Percentiles rank a stretch among this genome's conserved stretches.
Evolutionary conservation across 2,329 filamentous ascomycete species (phyloP).

Genomic region (Podosphaera xanthii): DNA sequence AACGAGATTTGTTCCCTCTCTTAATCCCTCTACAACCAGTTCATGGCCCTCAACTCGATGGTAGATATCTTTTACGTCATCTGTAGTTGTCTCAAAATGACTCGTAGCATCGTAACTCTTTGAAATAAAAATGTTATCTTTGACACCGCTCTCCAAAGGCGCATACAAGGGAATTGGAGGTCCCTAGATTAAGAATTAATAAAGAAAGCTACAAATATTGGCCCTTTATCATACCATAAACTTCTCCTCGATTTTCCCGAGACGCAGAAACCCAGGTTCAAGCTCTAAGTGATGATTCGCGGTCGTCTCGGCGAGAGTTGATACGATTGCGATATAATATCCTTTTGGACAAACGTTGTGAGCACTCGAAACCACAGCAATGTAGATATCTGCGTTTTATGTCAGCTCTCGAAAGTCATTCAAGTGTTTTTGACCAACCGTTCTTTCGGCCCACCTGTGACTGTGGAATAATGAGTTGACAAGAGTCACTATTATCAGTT

Average conservation of each 20-base stretch:
- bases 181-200: slow-evolving; percentile 23
- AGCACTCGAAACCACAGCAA: slow-evolving; percentile 81
- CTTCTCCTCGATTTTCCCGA: slow-evolving; percentile 86
- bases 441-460: slow-evolving; percentile 93
- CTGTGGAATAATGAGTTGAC: slow-evolving; percentile 93
- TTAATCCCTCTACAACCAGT: slow-evolving; percentile 41
- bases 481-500: slow-evolving; percentile 71
- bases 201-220: neutral
- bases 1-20: slow-evolving; percentile 43
- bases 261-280: slow-evolving; percentile 71
- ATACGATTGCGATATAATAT: slow-evolving; percentile 97
- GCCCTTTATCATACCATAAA: slow-evolving; percentile 47
- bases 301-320: slow-evolving; percentile 77
- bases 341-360: slow-evolving; percentile 98
- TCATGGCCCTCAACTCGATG: slow-evolving; percentile 48
- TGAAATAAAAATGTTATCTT: slow-evolving; percentile 88
- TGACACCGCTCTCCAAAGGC: slow-evolving; percentile 57
- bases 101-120: slow-evolving; percentile 97
- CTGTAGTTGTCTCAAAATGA: slow-evolving; percentile 81
- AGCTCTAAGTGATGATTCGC: slow-evolving; percentile 94
- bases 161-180: slow-evolving; percentile 85
- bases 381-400: slow-evolving; percentile 56
- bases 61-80: slow-evolving; percentile 92
- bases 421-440: slow-evolving; percentile 25
- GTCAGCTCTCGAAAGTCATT: neutral